These are phyloP conservation scores for Candida sonorensis DNA, from an alignment of 805 yeast genomes.

Conservation along the genomic window DNA sequence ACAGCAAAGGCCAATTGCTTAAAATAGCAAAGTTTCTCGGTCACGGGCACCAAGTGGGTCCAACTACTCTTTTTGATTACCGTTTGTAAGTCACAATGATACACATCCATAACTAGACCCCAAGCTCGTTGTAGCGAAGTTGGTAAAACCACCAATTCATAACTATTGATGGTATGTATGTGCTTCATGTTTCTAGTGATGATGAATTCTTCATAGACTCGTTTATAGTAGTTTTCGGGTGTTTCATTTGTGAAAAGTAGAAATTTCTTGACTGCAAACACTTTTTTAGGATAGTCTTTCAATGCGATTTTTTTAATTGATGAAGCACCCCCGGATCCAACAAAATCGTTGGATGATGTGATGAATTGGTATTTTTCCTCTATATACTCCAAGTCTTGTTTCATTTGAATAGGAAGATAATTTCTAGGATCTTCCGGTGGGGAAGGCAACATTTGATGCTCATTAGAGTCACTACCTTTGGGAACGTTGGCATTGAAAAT, in stretches of 20 bases:
- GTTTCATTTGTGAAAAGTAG: slow-evolving; percentile 49
- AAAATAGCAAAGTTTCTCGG: slow-evolving; percentile 58
- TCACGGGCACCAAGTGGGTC: slow-evolving; percentile 36
- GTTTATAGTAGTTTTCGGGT: slow-evolving; percentile 54
- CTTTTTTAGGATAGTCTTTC: slow-evolving; percentile 28
- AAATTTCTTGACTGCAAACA: slow-evolving; percentile 63
- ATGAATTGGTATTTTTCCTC: slow-evolving; percentile 48
- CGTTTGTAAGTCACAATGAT: slow-evolving; percentile 56
- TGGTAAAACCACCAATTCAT: slow-evolving; percentile 50
- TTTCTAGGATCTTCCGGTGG: slow-evolving; percentile 64
- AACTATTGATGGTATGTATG: slow-evolving; percentile 55
- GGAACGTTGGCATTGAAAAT: too few relatives aligned
- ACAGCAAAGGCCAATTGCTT: slow-evolving; percentile 62
- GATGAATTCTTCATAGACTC: slow-evolving; percentile 59
- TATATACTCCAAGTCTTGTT: slow-evolving; percentile 41
- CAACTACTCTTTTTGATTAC: slow-evolving; percentile 52
- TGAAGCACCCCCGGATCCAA: slow-evolving; percentile 73
- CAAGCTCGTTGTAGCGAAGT: slow-evolving; percentile 59
- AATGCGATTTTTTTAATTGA: slow-evolving; percentile 46
- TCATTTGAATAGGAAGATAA: slow-evolving; percentile 47
- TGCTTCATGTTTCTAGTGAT: slow-evolving; percentile 47
- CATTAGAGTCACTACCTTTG: too few relatives aligned
- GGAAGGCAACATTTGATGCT: slow-evolving; percentile 45
- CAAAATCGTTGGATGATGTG: slow-evolving; percentile 24
- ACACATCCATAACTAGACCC: slow-evolving; percentile 68